Evolutionary conservation across 306 rosid species (phyloP).

Genomic region (Gastrolobium bilobum): DNA sequence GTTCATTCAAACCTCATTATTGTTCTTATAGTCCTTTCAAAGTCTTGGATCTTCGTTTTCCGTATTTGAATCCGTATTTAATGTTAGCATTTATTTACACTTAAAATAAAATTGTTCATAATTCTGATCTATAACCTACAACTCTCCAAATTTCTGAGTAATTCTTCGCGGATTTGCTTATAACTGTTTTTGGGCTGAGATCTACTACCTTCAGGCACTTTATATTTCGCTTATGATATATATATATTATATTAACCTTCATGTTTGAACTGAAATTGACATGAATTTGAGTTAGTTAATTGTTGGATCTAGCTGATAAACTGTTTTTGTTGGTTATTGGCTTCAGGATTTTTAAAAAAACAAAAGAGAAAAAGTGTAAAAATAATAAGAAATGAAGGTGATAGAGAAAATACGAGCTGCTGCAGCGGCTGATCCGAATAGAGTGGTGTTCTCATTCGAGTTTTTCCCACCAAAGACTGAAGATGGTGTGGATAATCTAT

Average conservation of each 20-base stretch:
- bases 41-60: background rate
- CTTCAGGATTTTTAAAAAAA: slow-evolving; percentile 24
- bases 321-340: slow-evolving; percentile 34
- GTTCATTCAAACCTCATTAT: background rate
- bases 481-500: slow-evolving; percentile 90
- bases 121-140: slow-evolving; percentile 19
- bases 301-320: slow-evolving; percentile 45
- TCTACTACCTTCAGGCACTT: slow-evolving; percentile 13
- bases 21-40: background rate
- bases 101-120: background rate
- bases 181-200: slow-evolving; percentile 16
- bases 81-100: background rate
- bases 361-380: too few relatives aligned
- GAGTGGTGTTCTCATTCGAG: slow-evolving; percentile 90
- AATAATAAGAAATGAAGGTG: slow-evolving; percentile 66
- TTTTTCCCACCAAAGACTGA: slow-evolving; percentile 96
- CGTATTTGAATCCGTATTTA: background rate
- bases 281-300: slow-evolving; percentile 10
- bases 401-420: slow-evolving; percentile 79
- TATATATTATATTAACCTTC: background rate
- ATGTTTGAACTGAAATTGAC: background rate
- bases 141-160: background rate
- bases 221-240: background rate
- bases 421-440: slow-evolving; percentile 58
- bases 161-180: background rate